These are phyloP conservation scores for Hypoxylon perforatum DNA, from an alignment of 495 filamentous ascomycete genomes.

Conservation along the genomic window DNA sequence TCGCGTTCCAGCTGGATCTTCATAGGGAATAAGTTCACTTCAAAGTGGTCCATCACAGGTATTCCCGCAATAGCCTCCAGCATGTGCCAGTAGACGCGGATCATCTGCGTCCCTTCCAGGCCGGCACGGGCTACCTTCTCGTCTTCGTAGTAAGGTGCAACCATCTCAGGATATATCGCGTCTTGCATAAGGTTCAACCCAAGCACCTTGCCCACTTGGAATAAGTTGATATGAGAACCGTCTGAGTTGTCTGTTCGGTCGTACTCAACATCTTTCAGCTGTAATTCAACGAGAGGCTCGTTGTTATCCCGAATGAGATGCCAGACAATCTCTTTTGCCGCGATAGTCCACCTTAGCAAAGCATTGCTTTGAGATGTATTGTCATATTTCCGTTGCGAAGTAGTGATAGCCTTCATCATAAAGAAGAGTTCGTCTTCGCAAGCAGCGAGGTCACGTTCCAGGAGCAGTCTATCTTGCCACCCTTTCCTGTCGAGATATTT, in stretches of 20 bases:
- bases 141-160: conserved; percentile 84
- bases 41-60: conserved; percentile 96
- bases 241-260: conserved; percentile 96
- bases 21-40: conserved; percentile 91
- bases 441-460: conserved; percentile 87
- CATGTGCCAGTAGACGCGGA: conserved; percentile 96
- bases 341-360: conserved; percentile 87
- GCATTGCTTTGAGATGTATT: conserved; percentile 77
- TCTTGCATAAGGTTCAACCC: conserved; percentile 89
- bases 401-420: conserved; percentile 99
- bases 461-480: conserved; percentile 85
- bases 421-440: conserved; percentile 99
- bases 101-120: conserved; percentile 73
- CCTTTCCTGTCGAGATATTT: conserved; percentile 87
- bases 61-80: conserved; percentile 98
- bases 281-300: conserved; percentile 93
- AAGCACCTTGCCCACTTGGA: conserved; percentile 84
- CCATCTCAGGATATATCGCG: conserved; percentile 95
- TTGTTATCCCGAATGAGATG: conserved; percentile 87
- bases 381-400: conserved; percentile 87
- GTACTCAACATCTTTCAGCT: conserved; percentile 87
- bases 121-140: conserved; percentile 62
- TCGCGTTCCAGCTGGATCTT: conserved; percentile 95
- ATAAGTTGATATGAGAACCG: conserved; percentile 91
- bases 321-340: conserved; percentile 94